Base-by-base conservation (phyloP, 345 rosid species). In the Euclidium syriacum region DNA sequence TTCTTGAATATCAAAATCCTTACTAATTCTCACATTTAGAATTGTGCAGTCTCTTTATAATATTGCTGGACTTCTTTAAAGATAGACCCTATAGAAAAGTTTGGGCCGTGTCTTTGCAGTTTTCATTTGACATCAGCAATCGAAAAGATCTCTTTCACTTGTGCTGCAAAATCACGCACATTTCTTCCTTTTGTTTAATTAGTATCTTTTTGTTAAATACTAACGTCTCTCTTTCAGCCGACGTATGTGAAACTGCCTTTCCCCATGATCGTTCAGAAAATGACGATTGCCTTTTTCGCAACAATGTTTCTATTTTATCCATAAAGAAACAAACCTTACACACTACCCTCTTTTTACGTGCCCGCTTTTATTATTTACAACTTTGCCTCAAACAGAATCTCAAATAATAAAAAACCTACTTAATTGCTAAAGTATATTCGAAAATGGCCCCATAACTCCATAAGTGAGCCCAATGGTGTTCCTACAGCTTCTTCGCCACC, bases 401-500 rank as follows among this genome's bases (percentile, higher is more conserved):
- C 5, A 19, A 52, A 7, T 20, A 5, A 4, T 36, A 7, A 19
- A 52, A 58, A 51, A n/a, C 48, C 39, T 15, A 32, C 47, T 16
- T 1, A 34, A 27, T 32, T 25, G 0, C 0, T 1, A 36, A 70
- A 53, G 57, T 44, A 54, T 34, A 70, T 62, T 62, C 68, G 4
- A 0, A 42, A 34, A 59, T 18, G 34, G 18, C 47, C 2, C 7
- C 17, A 47, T 9, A n/a, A 29, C 33, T 1, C n/a, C 1, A 9
- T 17, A 38, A 48, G 24, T 35, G n/a, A n/a, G n/a, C n/a, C 71
- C 71, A 66, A 46, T 66, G 24, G 36, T 5, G 3, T 19, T 30
- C 52, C 27, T 38, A 26, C 58, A 67, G 11, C 64, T 15, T 33
- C 32, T 1, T 68, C 27, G 36, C 52, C 70, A 63, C 69, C 75